Evolutionary conservation across 1,139 yeast species (phyloP).

Genomic region (Scheffersomyces segobiensis): DNA sequence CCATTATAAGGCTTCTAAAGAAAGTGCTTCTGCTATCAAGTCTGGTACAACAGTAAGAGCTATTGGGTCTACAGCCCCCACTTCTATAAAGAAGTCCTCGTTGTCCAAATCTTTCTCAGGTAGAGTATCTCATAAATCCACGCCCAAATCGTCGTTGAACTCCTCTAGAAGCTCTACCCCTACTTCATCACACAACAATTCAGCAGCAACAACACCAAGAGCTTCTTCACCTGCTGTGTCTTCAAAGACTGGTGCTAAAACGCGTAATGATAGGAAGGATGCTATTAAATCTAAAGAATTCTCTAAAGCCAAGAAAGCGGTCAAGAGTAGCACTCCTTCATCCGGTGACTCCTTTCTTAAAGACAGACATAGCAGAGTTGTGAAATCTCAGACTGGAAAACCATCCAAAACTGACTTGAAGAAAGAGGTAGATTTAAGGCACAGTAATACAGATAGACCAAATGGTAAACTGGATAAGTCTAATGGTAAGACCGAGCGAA

Average conservation of each 20-base stretch:
- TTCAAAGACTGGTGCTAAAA: not conserved
- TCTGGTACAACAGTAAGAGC: conserved; percentile 46
- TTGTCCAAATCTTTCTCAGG: not conserved
- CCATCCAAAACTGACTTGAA: not conserved
- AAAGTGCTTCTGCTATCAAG: conserved; percentile 34
- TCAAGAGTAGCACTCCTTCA: not conserved
- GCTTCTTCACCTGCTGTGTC: not conserved
- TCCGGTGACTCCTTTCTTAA: not conserved
- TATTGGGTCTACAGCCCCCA: conserved; percentile 22
- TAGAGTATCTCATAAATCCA: not conserved
- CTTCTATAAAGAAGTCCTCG: not conserved
- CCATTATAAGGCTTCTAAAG: conserved; percentile 36
- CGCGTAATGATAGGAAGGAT: not conserved
- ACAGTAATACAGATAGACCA: not conserved
- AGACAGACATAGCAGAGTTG: not conserved
- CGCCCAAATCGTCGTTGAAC: not conserved
- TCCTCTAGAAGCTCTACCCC: not conserved
- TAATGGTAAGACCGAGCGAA: not conserved
- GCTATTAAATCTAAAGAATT: not conserved
- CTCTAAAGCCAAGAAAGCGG: not conserved
- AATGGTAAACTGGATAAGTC: not conserved
- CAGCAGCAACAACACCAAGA: not conserved
- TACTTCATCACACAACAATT: not conserved
- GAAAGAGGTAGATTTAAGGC: not conserved
- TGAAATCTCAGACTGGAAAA: not conserved